Percentiles rank a stretch among this genome's conserved stretches.
Conservation (phyloP, 179 eudicot species). For the Vitellaria paradoxa region DNA sequence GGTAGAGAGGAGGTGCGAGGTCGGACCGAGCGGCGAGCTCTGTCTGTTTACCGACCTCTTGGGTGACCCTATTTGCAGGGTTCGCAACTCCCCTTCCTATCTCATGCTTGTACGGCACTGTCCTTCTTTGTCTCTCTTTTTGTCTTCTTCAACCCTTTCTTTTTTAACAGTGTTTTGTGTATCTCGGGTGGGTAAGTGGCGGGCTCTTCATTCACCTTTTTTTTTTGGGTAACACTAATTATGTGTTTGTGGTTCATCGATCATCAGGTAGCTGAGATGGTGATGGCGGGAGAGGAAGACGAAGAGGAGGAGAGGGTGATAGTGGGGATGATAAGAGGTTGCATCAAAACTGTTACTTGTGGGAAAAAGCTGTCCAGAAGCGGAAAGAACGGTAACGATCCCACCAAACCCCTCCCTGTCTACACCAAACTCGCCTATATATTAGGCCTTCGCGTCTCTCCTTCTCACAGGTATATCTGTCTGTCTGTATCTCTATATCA, state of each 20-base stretch:
- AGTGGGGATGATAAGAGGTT: constrained; percentile 89
- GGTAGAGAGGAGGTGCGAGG: constrained; percentile 72
- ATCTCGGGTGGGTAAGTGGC: too few species aligned
- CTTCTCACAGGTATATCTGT: constrained; percentile 59
- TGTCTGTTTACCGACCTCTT: constrained; percentile 72
- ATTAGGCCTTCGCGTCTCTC: constrained; percentile 90
- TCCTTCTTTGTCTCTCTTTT: background rate
- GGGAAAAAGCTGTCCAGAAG: constrained; percentile 52
- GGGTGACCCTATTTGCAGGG: constrained; percentile 92
- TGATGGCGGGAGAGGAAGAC: constrained; percentile 28
- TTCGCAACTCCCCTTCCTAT: constrained; percentile 77
- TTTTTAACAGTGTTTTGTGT: too few species aligned
- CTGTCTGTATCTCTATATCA: background rate
- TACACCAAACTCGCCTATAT: constrained; percentile 83
- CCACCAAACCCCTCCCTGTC: constrained; percentile 35
- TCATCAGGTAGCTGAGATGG: constrained; percentile 73
- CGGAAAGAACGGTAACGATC: constrained; percentile 17
- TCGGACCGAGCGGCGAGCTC: constrained; percentile 61
- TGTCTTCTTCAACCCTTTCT: background rate
- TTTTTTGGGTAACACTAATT: background rate
- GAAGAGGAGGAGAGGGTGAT: constrained; percentile 39
- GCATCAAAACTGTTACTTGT: constrained; percentile 85
- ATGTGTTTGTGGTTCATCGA: background rate
- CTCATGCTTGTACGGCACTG: constrained; percentile 67
- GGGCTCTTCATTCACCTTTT: too few species aligned